Percentiles rank a stretch among this genome's conserved stretches.
These are phyloP conservation scores for Helminthosporium solani DNA, from an alignment of 2,329 filamentous ascomycete species.

Conservation along the genomic window DNA sequence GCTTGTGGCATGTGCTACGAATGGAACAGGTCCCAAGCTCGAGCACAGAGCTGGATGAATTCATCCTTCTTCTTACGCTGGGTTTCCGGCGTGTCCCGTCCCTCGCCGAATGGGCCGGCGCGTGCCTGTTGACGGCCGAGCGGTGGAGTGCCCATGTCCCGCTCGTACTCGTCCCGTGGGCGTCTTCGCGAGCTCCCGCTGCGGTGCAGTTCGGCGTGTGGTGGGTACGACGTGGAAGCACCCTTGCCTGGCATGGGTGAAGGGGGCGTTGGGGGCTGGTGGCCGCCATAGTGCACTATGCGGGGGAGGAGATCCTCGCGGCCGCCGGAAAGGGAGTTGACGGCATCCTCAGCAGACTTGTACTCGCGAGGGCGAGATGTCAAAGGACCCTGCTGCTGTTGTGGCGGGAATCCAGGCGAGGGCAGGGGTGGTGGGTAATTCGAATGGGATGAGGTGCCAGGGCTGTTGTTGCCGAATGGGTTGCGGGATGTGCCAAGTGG, in stretches of 20 bases:
- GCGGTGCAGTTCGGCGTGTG: constrained; percentile 40
- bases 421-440: constrained; percentile 68
- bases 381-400: constrained; percentile 54
- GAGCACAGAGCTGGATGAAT: constrained; percentile 80
- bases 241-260: constrained; percentile 64
- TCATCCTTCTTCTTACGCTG: constrained; percentile 87
- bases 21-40: constrained; percentile 97
- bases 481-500: constrained; percentile 55
- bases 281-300: constrained; percentile 91
- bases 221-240: constrained; percentile 31
- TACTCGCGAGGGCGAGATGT: constrained; percentile 74
- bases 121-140: constrained; percentile 62
- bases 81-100: constrained; percentile 79
- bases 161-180: constrained; percentile 84
- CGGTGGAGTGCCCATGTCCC: constrained; percentile 81
- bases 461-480: constrained; percentile 61
- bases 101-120: constrained; percentile 71
- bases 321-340: constrained; percentile 86
- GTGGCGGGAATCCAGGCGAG: constrained; percentile 71
- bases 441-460: constrained; percentile 62
- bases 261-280: constrained; percentile 89
- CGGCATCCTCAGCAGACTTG: constrained; percentile 92
- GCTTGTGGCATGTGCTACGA: constrained; percentile 55
- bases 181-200: constrained; percentile 70
- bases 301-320: constrained; percentile 88